Evolutionary conservation across 805 yeast genomes (phyloP).

Genomic region (Saccharomycopsis guyanensis): DNA sequence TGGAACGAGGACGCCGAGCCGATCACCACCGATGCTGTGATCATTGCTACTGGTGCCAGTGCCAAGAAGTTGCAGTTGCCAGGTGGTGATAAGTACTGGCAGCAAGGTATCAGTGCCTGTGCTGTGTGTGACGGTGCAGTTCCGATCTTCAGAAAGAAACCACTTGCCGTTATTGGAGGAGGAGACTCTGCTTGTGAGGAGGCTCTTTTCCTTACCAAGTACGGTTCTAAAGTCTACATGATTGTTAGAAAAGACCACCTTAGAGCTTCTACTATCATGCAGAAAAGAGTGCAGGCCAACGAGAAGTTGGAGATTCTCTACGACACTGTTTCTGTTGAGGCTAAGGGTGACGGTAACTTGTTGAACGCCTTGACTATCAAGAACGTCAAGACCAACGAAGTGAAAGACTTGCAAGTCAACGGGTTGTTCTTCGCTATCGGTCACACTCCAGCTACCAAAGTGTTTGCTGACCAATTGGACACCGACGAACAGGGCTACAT

Average conservation of each 20-base stretch:
- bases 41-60: slow-evolving; percentile 96
- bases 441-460: slow-evolving; percentile 87
- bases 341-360: slow-evolving; percentile 89
- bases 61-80: slow-evolving; percentile 92
- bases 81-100: slow-evolving; percentile 99
- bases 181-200: slow-evolving; percentile 99
- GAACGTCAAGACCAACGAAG: slow-evolving; percentile 66
- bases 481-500: slow-evolving; percentile 87
- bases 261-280: slow-evolving; percentile 96
- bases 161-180: slow-evolving; percentile 96
- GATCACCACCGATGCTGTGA: slow-evolving; percentile 83
- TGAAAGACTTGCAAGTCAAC: slow-evolving; percentile 62
- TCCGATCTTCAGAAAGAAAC: slow-evolving; percentile 96
- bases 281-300: slow-evolving; percentile 76
- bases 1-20: slow-evolving; percentile 82
- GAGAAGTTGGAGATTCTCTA: slow-evolving; percentile 87
- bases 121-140: slow-evolving; percentile 99
- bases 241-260: slow-evolving; percentile 90
- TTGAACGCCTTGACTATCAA: slow-evolving; percentile 57
- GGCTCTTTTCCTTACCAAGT: slow-evolving; percentile 92
- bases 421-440: slow-evolving; percentile 98
- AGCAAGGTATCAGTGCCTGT: slow-evolving; percentile 97
- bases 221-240: slow-evolving; percentile 91
- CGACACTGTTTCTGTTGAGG: slow-evolving; percentile 79
- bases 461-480: slow-evolving; percentile 70